These are phyloP conservation scores for Sideroxylon spinosum DNA, from an alignment of 179 eudicot genomes.

Conservation along the genomic window DNA sequence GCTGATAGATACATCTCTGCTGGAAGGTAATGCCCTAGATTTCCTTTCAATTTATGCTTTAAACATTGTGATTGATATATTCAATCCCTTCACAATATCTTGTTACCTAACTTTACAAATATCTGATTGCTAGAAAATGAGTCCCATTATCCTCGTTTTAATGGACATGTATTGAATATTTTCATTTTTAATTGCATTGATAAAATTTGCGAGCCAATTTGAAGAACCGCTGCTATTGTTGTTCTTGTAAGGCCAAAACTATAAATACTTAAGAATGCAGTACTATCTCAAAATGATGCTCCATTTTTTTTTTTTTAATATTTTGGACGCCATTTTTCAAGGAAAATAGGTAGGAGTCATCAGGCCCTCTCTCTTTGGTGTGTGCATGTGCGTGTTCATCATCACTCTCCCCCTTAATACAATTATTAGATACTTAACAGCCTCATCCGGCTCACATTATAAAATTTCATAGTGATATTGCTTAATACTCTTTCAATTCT, in stretches of 20 bases:
- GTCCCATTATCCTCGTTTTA: neutral
- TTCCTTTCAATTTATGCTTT: neutral
- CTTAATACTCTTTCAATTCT: neutral
- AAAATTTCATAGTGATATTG: neutral
- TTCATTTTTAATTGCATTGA: neutral
- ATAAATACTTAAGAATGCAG: neutral
- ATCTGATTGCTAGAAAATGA: neutral
- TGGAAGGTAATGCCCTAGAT: constrained; percentile 53
- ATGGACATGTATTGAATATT: neutral
- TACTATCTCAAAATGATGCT: neutral
- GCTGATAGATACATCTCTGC: constrained; percentile 84
- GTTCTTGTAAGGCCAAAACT: neutral
- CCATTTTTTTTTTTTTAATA: too few species aligned
- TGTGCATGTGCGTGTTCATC: too few species aligned
- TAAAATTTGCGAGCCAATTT: neutral
- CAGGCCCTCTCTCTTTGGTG: neutral
- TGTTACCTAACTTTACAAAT: neutral
- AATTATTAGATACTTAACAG: neutral
- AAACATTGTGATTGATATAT: neutral
- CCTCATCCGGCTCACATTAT: neutral
- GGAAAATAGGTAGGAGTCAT: neutral
- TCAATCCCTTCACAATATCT: neutral
- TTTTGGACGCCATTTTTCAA: neutral
- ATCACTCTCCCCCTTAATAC: too few species aligned
- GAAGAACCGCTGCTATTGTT: neutral